A percentile compares a stretch with the other conserved stretches of the same genome.
phyloP scores from a whole-genome alignment of 768 basidiomycete species.

The Cubamyces lactineus region DNA sequence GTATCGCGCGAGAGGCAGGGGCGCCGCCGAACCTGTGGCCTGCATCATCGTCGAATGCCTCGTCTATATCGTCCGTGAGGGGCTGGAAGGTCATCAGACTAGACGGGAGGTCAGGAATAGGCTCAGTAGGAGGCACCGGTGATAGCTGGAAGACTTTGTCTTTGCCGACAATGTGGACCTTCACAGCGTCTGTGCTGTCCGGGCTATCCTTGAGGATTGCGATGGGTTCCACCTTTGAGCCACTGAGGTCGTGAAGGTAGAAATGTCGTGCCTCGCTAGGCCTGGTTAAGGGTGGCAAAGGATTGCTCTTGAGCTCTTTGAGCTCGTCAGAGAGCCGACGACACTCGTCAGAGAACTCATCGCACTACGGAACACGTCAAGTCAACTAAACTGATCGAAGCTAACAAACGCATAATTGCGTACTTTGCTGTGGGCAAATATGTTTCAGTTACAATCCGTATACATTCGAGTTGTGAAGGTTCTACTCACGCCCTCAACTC shows the following conservation, averaged over 20 bases:
- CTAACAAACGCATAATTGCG: conserved; percentile 10
- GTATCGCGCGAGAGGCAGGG: conserved; percentile 30
- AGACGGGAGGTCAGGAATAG: conserved; percentile 29
- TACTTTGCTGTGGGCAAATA: conserved; percentile 30
- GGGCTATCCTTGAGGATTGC: conserved; percentile 24
- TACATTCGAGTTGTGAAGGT: neutral
- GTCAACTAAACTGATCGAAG: conserved; percentile 4
- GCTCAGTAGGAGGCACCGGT: conserved; percentile 30
- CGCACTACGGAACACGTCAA: conserved; percentile 19
- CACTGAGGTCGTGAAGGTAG: conserved; percentile 23
- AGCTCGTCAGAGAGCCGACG: conserved; percentile 29
- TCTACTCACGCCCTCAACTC: conserved; percentile 33
- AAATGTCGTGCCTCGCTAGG: conserved; percentile 23
- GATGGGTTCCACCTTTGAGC: conserved; percentile 22
- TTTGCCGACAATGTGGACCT: conserved; percentile 20
- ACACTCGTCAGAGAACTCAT: conserved; percentile 27
- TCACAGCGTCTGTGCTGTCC: conserved; percentile 15
- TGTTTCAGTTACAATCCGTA: conserved; percentile 4
- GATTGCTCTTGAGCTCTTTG: conserved; percentile 22
- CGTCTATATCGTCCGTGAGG: conserved; percentile 32
- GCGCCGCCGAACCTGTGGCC: conserved; percentile 7
- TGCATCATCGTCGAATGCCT: conserved; percentile 27
- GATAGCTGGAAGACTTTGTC: conserved; percentile 32
- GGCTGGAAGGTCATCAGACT: conserved; percentile 29
- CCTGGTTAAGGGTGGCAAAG: conserved; percentile 18